Conservation (phyloP, 495 filamentous ascomycete species). For the Usnea hakonensis region DNA sequence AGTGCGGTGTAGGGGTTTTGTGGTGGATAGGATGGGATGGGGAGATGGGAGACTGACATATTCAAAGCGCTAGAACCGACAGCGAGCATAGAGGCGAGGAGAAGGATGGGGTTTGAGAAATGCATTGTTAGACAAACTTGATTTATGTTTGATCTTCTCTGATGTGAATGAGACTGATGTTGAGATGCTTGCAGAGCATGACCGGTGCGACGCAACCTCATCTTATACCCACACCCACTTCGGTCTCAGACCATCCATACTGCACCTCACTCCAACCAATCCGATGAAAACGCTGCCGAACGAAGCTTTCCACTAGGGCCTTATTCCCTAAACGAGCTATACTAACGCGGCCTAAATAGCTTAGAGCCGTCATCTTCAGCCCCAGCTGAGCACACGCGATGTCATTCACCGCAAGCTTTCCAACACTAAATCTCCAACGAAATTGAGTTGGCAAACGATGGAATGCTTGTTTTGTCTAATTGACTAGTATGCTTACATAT, state of each 20-base stretch:
- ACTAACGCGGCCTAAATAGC: neutral
- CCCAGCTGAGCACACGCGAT: too few species aligned
- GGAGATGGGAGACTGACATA: neutral
- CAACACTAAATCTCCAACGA: too few species aligned
- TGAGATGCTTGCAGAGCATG: neutral
- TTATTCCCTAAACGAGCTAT: neutral
- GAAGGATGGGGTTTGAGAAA: neutral
- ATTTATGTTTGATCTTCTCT: too few species aligned
- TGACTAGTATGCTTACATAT: too few species aligned
- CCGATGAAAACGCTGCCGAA: neutral
- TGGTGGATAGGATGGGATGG: too few species aligned
- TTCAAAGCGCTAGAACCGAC: neutral
- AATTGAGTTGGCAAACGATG: too few species aligned
- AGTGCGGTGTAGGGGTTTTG: too few species aligned
- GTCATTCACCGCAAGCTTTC: too few species aligned
- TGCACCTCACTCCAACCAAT: neutral
- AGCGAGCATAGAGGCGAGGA: neutral
- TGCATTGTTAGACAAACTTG: neutral
- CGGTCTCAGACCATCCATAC: neutral
- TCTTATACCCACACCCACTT: neutral
- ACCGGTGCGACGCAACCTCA: neutral
- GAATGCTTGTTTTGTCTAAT: too few species aligned
- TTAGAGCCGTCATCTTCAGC: neutral
- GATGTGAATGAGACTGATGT: neutral
- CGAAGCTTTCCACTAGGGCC: neutral